These are phyloP conservation scores for Chlorophyllum brunneum DNA, from an alignment of 768 basidiomycete genomes.

Conservation along the genomic window DNA sequence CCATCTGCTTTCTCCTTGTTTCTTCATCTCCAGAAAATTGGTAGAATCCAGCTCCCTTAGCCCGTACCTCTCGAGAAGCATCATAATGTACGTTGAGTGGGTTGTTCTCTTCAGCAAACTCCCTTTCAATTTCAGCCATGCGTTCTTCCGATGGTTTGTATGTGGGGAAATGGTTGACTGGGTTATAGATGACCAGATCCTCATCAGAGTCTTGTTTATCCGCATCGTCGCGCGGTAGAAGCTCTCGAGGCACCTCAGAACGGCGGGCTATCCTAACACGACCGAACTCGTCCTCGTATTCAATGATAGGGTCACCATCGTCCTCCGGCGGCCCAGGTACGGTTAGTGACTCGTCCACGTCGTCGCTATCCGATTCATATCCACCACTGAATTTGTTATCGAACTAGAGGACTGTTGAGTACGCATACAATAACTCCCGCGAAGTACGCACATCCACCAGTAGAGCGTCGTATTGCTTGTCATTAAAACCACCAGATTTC, in stretches of 20 bases:
- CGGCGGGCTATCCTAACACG: conserved; percentile 62
- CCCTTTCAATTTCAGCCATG: conserved; percentile 68
- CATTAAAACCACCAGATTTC: conserved; percentile 72
- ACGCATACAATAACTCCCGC: neutral
- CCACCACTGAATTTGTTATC: conserved; percentile 50
- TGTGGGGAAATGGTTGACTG: conserved; percentile 81
- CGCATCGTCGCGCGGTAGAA: conserved; percentile 46
- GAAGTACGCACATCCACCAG: conserved; percentile 69
- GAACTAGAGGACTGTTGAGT: conserved; percentile 42
- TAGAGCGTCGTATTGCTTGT: conserved; percentile 67
- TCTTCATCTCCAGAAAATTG: conserved; percentile 88
- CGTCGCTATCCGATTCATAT: conserved; percentile 70
- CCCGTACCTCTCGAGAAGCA: conserved; percentile 74
- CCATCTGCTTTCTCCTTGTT: conserved; percentile 75
- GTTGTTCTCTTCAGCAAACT: conserved; percentile 65
- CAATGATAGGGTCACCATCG: conserved; percentile 72
- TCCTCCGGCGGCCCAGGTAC: conserved; percentile 47
- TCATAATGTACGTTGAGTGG: conserved; percentile 81
- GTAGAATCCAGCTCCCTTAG: conserved; percentile 89
- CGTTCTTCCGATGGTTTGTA: conserved; percentile 84
- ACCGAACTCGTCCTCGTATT: conserved; percentile 87
- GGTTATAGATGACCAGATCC: conserved; percentile 44
- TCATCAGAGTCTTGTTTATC: conserved; percentile 28
- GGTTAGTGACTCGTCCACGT: conserved; percentile 72
- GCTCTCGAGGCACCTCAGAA: conserved; percentile 74